A percentile compares a stretch with the other conserved stretches of the same genome.
phyloP scores from a whole-genome alignment of 2,329 filamentous ascomycete genomes.

The Alternaria arbusti region DNA sequence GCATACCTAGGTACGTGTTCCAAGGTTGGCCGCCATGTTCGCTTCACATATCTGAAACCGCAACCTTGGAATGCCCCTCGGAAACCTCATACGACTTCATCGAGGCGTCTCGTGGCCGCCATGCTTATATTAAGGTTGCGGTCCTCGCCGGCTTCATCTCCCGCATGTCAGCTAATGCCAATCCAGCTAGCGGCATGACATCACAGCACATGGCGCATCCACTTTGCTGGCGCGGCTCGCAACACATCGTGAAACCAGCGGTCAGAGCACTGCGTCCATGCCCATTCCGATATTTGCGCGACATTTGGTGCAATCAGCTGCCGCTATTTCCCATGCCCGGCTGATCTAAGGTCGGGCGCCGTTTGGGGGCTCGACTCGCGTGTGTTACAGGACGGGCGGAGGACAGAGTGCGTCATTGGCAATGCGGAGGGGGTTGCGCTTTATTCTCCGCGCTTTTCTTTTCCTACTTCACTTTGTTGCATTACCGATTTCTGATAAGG shows the following conservation, averaged over 20 bases:
- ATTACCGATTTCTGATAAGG: background rate
- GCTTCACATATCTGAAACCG: background rate
- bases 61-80: background rate
- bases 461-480: background rate
- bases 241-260: conserved; percentile 19
- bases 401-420: conserved; percentile 27
- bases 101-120: background rate
- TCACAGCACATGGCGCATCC: conserved; percentile 7
- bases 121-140: background rate
- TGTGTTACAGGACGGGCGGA: conserved; percentile 2
- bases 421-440: conserved; percentile 5
- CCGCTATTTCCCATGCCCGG: conserved; percentile 11
- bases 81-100: background rate
- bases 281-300: conserved; percentile 15
- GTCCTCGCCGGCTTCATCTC: conserved; percentile 2
- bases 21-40: background rate
- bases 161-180: background rate
- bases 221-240: conserved; percentile 7
- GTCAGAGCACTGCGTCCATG: conserved; percentile 19
- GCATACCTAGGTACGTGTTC: background rate
- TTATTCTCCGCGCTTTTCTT: conserved; percentile 7
- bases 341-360: conserved; percentile 16
- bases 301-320: conserved; percentile 26
- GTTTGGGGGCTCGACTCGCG: conserved; percentile 14
- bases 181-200: conserved; percentile 9